Evolutionary conservation across 257 asterid species (phyloP).

Genomic region (Rauvolfia tetraphylla): DNA sequence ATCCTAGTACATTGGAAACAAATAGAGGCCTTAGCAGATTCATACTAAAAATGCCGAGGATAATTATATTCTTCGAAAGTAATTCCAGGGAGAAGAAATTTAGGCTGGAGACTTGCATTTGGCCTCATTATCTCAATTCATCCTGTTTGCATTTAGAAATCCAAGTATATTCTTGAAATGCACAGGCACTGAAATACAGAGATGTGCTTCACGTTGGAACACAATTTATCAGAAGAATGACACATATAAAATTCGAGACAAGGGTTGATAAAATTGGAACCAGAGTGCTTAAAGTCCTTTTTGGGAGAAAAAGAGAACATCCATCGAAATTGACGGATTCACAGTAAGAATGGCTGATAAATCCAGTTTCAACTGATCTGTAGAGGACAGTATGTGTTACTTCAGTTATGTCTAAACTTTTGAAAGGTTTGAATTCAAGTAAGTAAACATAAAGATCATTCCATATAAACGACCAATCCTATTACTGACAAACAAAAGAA

Average conservation of each 20-base stretch:
- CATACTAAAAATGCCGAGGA: neutral
- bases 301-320: too few species aligned
- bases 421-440: neutral
- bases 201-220: neutral
- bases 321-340: too few species aligned
- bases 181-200: neutral
- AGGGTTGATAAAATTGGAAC: neutral
- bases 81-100: neutral
- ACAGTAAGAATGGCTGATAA: too few species aligned
- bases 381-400: neutral
- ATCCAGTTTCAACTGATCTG: neutral
- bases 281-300: neutral
- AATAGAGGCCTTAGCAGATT: neutral
- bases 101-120: neutral
- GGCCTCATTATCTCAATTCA: too few species aligned
- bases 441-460: neutral
- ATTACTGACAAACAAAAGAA: neutral
- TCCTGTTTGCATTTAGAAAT: neutral
- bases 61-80: neutral
- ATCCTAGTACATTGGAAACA: neutral
- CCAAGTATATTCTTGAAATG: neutral
- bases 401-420: neutral
- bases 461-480: neutral
- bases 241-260: neutral
- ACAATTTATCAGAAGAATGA: neutral